These are phyloP conservation scores for Fusarium incarnatum DNA, from an alignment of 2,329 filamentous ascomycete genomes.

Conservation along the genomic window DNA sequence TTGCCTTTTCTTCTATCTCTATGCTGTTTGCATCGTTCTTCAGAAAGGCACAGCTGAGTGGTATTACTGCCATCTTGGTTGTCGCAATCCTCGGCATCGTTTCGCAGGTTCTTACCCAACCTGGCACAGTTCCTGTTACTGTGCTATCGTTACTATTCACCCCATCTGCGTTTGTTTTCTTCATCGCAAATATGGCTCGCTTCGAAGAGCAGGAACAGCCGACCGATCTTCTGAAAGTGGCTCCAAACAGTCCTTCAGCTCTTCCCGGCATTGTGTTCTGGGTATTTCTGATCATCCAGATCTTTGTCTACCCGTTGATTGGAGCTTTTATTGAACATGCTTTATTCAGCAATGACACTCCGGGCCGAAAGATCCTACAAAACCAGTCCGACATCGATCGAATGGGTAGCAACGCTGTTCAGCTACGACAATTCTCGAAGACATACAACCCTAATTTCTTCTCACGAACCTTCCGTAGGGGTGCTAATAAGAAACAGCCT, in stretches of 20 bases:
- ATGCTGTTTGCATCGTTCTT: slow-evolving; percentile 87
- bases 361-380: slow-evolving; percentile 65
- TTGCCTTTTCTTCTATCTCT: slow-evolving; percentile 82
- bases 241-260: slow-evolving; percentile 74
- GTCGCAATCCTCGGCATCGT: slow-evolving; percentile 83
- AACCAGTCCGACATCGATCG: slow-evolving; percentile 44
- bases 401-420: slow-evolving; percentile 67
- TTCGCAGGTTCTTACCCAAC: slow-evolving; percentile 77
- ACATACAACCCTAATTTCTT: slow-evolving; percentile 76
- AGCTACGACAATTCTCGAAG: slow-evolving; percentile 80
- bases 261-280: slow-evolving; percentile 81
- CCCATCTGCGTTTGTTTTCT: slow-evolving; percentile 89
- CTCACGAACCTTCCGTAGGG: slow-evolving; percentile 62
- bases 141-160: slow-evolving; percentile 82
- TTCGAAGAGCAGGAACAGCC: slow-evolving; percentile 73
- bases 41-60: slow-evolving; percentile 86
- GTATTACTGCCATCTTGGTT: slow-evolving; percentile 79
- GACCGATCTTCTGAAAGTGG: slow-evolving; percentile 70
- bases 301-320: slow-evolving; percentile 79
- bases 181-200: slow-evolving; percentile 79
- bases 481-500: slow-evolving; percentile 61
- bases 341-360: slow-evolving; percentile 79
- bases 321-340: slow-evolving; percentile 79
- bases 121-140: slow-evolving; percentile 72
- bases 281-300: slow-evolving; percentile 82